These are phyloP conservation scores for Gloeostereum incarnatum DNA, from an alignment of 768 basidiomycete species.

Conservation along the genomic window DNA sequence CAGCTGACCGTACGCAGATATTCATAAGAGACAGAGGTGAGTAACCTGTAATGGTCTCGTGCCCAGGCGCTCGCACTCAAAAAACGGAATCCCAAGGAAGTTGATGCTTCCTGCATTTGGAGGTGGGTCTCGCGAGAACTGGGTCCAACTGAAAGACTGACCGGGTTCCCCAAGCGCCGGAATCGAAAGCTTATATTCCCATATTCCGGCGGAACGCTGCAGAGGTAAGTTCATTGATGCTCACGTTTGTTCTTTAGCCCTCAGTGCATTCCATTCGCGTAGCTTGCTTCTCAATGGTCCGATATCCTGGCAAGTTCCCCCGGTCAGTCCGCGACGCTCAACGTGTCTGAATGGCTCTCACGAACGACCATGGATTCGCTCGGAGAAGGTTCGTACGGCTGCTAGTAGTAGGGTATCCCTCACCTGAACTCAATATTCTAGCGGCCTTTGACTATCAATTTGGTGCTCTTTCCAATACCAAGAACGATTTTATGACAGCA, in stretches of 20 bases:
- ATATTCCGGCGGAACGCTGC: constrained; percentile 35
- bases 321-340: constrained; percentile 30
- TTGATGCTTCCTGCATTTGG: constrained; percentile 50
- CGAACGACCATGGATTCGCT: constrained; percentile 41
- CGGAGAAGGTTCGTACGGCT: constrained; percentile 29
- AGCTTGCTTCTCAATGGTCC: constrained; percentile 44
- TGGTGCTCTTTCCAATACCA: constrained; percentile 35
- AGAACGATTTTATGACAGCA: constrained; percentile 45
- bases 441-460: constrained; percentile 51
- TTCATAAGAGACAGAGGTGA: constrained; percentile 35
- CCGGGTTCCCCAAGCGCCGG: constrained; percentile 26
- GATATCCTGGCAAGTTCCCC: constrained; percentile 35
- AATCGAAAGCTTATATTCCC: constrained; percentile 39
- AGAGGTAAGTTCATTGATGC: constrained; percentile 23
- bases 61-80: neutral
- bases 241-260: constrained; percentile 11
- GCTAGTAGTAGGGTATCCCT: neutral
- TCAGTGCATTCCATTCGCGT: constrained; percentile 6
- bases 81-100: constrained; percentile 28
- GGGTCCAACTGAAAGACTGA: constrained; percentile 10
- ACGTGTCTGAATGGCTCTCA: constrained; percentile 41
- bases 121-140: constrained; percentile 13
- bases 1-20: no score
- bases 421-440: constrained; percentile 9
- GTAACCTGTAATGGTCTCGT: neutral